phyloP scores from a whole-genome alignment of 1,139 yeast genomes.

The Lodderomyces beijingensis region DNA sequence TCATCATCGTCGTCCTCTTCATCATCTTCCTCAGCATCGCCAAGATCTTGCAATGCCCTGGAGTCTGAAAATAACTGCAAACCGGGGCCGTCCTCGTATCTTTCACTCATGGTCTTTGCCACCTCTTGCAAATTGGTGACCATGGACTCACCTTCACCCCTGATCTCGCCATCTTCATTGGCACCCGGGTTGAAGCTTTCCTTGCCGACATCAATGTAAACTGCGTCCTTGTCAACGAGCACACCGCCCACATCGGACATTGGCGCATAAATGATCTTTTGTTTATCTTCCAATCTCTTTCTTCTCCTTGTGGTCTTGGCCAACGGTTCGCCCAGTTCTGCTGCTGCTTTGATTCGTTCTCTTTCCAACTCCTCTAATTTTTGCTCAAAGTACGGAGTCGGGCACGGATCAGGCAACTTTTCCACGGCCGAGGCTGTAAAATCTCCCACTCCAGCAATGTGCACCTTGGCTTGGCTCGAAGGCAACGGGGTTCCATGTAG shows the following conservation, averaged over 20 bases:
- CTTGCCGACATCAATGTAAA: constrained; percentile 81
- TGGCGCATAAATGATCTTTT: constrained; percentile 94
- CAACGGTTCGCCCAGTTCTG: constrained; percentile 52
- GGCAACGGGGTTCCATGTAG: constrained; percentile 91
- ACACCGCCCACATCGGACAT: constrained; percentile 99
- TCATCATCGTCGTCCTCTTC: constrained; percentile 3
- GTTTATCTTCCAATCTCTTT: constrained; percentile 88
- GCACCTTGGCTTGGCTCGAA: constrained; percentile 70
- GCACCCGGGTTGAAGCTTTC: constrained; percentile 56
- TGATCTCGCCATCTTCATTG: constrained; percentile 40
- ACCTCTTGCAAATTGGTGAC: constrained; percentile 79
- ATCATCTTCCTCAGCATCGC: constrained; percentile 26
- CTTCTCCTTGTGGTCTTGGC: constrained; percentile 66
- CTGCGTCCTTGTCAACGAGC: constrained; percentile 94
- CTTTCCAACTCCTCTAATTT: constrained; percentile 75
- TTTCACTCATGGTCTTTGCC: constrained; percentile 58
- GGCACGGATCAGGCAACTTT: constrained; percentile 96
- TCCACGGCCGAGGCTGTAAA: constrained; percentile 71
- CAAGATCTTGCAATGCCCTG: constrained; percentile 40
- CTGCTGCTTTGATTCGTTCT: constrained; percentile 60
- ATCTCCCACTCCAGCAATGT: constrained; percentile 96
- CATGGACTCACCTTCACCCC: constrained; percentile 77
- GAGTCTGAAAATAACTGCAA: constrained; percentile 66
- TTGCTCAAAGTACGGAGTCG: constrained; percentile 91
- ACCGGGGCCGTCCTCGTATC: constrained; percentile 62